Conservation (phyloP, 1,284 basidiomycete genomes). For the Melampsora medusae region DNA sequence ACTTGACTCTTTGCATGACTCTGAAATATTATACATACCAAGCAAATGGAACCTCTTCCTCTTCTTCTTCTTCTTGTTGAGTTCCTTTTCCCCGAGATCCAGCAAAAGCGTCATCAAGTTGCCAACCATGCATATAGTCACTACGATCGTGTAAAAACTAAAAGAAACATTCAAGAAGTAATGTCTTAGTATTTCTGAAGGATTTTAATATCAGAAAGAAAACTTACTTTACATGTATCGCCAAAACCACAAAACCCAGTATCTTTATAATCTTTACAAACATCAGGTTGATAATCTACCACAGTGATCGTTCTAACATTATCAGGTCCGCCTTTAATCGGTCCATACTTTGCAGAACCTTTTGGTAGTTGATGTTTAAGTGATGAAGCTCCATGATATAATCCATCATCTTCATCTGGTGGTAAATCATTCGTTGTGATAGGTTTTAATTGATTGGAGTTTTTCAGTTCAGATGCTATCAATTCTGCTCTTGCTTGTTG, state of each 20-base stretch:
- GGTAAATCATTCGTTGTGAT: background rate
- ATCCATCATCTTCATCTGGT: conserved; percentile 67
- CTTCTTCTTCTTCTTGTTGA: conserved; percentile 59
- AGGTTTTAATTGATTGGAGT: background rate
- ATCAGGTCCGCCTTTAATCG: conserved; percentile 57
- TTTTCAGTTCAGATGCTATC: background rate
- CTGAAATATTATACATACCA: conserved; percentile 58
- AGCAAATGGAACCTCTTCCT: conserved; percentile 91
- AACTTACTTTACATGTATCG: conserved; percentile 85
- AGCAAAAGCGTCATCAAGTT: conserved; percentile 67
- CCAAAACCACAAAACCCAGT: conserved; percentile 99
- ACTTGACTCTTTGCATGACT: background rate
- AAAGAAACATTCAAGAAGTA: conserved; percentile 37
- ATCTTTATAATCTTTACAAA: conserved; percentile 99
- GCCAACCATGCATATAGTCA: conserved; percentile 93
- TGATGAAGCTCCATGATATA: conserved; percentile 79
- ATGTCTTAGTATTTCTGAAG: background rate
- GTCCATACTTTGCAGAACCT: conserved; percentile 48
- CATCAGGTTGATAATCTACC: conserved; percentile 96
- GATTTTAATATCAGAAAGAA: conserved; percentile 71
- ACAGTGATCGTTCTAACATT: conserved; percentile 94
- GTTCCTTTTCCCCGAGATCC: conserved; percentile 48
- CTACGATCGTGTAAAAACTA: conserved; percentile 59
- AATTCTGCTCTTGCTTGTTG: conserved; percentile 45
- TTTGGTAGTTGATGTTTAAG: conserved; percentile 68